Evolutionary conservation across 495 filamentous ascomycete genomes (phyloP).

Genomic region (Aspergillus sclerotiicarbonarius): DNA sequence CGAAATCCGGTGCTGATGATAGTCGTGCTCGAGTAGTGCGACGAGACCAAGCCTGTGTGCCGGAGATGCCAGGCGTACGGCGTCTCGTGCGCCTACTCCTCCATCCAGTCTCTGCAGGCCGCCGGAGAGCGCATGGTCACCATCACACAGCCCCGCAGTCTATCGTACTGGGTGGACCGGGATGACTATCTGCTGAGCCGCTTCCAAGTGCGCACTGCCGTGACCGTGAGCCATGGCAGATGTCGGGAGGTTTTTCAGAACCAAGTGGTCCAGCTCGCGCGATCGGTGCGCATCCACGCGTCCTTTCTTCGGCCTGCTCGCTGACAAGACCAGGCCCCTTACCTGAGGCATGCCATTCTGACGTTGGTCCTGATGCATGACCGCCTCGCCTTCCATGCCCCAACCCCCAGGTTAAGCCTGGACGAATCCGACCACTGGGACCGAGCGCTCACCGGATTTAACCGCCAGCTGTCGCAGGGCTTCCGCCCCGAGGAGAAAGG

Average conservation of each 20-base stretch:
- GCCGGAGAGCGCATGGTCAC: background rate
- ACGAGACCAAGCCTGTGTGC: background rate
- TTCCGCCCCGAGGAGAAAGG: background rate
- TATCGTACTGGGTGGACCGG: background rate
- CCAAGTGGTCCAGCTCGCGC: background rate
- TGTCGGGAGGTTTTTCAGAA: background rate
- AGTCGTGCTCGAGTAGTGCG: background rate
- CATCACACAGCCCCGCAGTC: background rate
- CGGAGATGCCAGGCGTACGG: background rate
- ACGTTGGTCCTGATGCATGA: background rate
- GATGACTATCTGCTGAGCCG: background rate
- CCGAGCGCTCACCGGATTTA: background rate
- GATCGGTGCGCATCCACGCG: background rate
- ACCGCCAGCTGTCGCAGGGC: background rate
- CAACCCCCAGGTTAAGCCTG: too few relatives aligned
- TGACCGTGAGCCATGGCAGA: background rate
- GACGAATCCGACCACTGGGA: background rate
- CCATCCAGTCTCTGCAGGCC: background rate
- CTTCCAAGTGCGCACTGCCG: background rate
- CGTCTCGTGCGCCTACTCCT: background rate
- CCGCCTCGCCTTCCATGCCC: background rate
- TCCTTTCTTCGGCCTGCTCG: background rate
- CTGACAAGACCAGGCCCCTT: background rate
- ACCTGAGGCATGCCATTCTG: background rate
- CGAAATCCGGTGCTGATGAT: background rate